Conservation (phyloP, 805 yeast genomes). For the Sporopachydermia lactativora region DNA sequence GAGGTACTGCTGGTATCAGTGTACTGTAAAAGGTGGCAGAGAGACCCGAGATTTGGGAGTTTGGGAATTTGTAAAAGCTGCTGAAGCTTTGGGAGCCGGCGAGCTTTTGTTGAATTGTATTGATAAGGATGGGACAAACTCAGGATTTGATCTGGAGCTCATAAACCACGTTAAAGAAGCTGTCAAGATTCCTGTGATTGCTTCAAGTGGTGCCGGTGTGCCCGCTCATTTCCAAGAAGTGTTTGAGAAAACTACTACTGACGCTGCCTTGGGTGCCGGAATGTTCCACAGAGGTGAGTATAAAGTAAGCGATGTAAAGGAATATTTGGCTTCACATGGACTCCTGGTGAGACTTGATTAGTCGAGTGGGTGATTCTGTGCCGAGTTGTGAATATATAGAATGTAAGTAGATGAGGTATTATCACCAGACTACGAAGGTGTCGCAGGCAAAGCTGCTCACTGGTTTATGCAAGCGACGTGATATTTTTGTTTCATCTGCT, state of each 20-base stretch:
- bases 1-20: conserved; percentile 82
- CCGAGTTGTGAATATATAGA: no score
- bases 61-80: conserved; percentile 72
- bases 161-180: conserved; percentile 63
- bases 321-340: conserved; percentile 41
- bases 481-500: no score
- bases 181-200: conserved; percentile 85
- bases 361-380: no score
- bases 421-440: no score
- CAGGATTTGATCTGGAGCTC: conserved; percentile 85
- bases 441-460: no score
- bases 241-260: conserved; percentile 66
- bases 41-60: conserved; percentile 86
- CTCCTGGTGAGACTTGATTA: conserved; percentile 65
- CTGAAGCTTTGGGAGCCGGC: conserved; percentile 93
- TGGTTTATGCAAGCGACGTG: no score
- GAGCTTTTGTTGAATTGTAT: conserved; percentile 88
- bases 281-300: conserved; percentile 95
- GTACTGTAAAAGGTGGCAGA: conserved; percentile 95
- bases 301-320: conserved; percentile 73
- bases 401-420: no score
- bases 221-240: conserved; percentile 88
- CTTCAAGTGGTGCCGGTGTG: conserved; percentile 94
- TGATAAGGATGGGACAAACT: conserved; percentile 93
- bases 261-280: conserved; percentile 98